Evolutionary conservation across 164 flowering plant species (phyloP).

Genomic region (Nymphaea colorata): DNA sequence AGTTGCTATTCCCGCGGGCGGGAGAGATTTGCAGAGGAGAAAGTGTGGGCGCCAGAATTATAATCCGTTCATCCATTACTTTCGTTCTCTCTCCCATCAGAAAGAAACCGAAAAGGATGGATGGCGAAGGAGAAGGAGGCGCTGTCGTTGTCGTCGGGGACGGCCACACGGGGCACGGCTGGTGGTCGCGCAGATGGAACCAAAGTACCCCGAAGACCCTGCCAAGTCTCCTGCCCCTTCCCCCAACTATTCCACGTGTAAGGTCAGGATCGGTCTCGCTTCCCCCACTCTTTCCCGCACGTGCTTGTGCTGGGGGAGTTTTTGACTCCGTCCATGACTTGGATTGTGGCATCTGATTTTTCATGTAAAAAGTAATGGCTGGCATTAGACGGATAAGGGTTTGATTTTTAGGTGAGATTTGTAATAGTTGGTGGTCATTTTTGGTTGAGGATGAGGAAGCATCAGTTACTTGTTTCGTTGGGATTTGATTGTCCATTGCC

Average conservation of each 20-base stretch:
- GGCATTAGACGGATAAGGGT: not conserved
- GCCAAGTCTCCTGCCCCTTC: constrained; percentile 51
- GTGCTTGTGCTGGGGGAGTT: not conserved
- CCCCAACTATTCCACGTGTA: constrained; percentile 61
- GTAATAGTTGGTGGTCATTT: not conserved
- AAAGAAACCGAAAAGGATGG: not conserved
- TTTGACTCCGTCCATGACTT: not conserved
- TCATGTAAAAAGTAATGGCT: not conserved
- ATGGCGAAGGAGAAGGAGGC: constrained; percentile 80
- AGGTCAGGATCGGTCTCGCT: constrained; percentile 26
- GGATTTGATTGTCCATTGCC: no score
- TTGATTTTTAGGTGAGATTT: no score
- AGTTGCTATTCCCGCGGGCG: no score
- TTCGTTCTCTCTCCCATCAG: no score
- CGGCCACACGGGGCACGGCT: constrained; percentile 25
- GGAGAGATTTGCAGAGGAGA: no score
- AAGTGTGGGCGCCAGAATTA: no score
- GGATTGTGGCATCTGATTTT: no score
- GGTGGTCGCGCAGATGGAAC: not conserved
- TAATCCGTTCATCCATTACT: no score
- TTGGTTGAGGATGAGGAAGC: not conserved
- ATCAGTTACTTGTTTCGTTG: no score
- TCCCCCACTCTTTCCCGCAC: not conserved
- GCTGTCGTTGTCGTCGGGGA: constrained; percentile 37
- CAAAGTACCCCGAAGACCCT: constrained; percentile 57